Evolutionary conservation across 2,329 filamentous ascomycete species (phyloP).

Genomic region (Exophiala dermatitidis): DNA sequence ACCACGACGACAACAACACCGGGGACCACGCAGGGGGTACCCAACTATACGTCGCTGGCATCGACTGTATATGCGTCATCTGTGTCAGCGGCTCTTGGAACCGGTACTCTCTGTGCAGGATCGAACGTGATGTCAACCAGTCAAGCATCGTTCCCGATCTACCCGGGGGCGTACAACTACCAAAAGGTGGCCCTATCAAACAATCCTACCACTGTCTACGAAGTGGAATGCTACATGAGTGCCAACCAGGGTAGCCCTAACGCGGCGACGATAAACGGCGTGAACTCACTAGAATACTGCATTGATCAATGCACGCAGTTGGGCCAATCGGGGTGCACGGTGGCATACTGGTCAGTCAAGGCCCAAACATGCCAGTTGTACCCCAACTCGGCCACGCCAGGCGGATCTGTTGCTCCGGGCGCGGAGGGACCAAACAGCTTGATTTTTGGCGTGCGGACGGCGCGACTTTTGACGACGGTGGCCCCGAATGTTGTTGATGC

Average conservation of each 20-base stretch:
- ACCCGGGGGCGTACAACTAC: conserved; percentile 15
- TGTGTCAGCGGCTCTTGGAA: background rate
- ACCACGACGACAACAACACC: background rate
- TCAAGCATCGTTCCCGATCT: conserved; percentile 2
- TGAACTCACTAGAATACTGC: conserved; percentile 12
- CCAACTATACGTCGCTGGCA: conserved; percentile 6
- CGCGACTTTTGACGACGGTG: conserved; percentile 5
- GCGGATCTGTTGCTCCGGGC: background rate
- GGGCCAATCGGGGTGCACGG: background rate
- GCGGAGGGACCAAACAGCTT: conserved; percentile 5
- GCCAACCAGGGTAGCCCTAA: background rate
- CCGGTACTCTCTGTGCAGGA: conserved; percentile 8
- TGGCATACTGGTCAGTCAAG: conserved; percentile 1
- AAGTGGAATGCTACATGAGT: conserved; percentile 17
- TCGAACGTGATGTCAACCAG: conserved; percentile 3
- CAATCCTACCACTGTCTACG: conserved; percentile 6
- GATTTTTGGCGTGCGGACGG: conserved; percentile 1
- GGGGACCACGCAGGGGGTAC: background rate
- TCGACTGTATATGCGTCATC: background rate
- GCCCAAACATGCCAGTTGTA: conserved; percentile 1
- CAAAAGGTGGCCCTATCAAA: conserved; percentile 14
- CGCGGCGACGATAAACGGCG: background rate
- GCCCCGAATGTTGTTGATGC: conserved; percentile 10
- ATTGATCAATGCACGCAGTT: conserved; percentile 5
- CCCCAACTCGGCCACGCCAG: background rate